Evolutionary conservation across 2,329 filamentous ascomycete genomes (phyloP).

Genomic region (Rutstroemia sp.): DNA sequence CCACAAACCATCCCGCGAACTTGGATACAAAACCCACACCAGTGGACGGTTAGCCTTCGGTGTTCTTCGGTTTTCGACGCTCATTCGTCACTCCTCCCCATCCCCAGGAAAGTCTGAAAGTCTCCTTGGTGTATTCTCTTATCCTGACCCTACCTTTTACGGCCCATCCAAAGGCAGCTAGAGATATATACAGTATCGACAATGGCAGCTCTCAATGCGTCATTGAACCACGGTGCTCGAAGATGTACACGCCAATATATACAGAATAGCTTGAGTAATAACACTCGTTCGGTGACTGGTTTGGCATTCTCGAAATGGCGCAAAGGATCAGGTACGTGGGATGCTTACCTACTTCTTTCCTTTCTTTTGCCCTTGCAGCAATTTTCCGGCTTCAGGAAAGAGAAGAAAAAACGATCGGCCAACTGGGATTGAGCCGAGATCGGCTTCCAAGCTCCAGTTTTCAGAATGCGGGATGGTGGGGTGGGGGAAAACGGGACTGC

Average conservation of each 20-base stretch:
- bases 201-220: constrained; percentile 4
- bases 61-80: too few relatives aligned
- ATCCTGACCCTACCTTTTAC: background rate
- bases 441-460: too few relatives aligned
- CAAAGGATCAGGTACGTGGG: background rate
- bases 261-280: background rate
- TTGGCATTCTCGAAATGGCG: background rate
- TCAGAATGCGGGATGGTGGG: too few relatives aligned
- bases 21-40: too few relatives aligned
- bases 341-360: background rate
- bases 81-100: too few relatives aligned
- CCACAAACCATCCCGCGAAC: too few relatives aligned
- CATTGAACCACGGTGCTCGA: background rate
- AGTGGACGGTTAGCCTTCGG: too few relatives aligned
- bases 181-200: background rate
- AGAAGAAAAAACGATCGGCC: background rate
- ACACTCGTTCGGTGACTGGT: background rate
- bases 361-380: too few relatives aligned
- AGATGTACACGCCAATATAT: constrained; percentile 1
- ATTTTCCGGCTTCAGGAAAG: background rate
- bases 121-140: too few relatives aligned
- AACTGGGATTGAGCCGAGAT: too few relatives aligned
- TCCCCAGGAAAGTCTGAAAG: too few relatives aligned
- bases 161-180: background rate
- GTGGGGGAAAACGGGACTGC: too few relatives aligned